Conservation (phyloP, 768 basidiomycete species). For the Termitomyces titanicus region DNA sequence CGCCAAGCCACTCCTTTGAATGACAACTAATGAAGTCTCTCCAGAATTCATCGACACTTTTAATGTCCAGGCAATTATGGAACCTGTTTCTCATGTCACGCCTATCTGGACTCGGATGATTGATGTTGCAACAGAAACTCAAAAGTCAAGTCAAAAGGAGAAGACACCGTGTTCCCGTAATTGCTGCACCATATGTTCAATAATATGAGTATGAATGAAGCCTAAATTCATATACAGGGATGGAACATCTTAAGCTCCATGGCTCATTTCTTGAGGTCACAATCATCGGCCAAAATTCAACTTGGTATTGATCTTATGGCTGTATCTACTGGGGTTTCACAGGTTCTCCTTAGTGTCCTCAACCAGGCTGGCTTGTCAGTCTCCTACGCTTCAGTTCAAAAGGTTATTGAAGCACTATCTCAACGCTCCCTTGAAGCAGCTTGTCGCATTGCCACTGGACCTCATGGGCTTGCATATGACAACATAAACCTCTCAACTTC, state of each 20-base stretch:
- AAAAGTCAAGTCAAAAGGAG: background rate
- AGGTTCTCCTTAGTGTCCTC: background rate
- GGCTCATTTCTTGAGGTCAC: background rate
- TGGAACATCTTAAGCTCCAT: background rate
- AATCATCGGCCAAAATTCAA: background rate
- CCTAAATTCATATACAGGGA: too few relatives aligned
- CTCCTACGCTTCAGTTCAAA: slow-evolving; percentile 1
- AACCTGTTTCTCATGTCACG: background rate
- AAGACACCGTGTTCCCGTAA: background rate
- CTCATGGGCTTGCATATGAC: slow-evolving; percentile 1
- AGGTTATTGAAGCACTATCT: slow-evolving; percentile 2
- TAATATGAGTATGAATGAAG: too few relatives aligned
- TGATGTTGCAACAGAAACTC: background rate
- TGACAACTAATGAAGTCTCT: background rate
- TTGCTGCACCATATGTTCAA: background rate
- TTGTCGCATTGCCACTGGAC: background rate
- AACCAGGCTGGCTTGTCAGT: slow-evolving; percentile 2
- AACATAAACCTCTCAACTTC: slow-evolving; percentile 14
- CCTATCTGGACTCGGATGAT: background rate
- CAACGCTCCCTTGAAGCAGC: background rate
- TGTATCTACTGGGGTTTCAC: slow-evolving; percentile 2
- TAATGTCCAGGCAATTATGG: background rate
- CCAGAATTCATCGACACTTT: background rate
- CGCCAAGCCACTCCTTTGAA: background rate
- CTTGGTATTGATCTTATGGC: slow-evolving; percentile 3